Percentiles rank a stretch among this genome's conserved stretches.
Conservation (phyloP, 2,329 filamentous ascomycete genomes). For the Peltaster fructicola region DNA sequence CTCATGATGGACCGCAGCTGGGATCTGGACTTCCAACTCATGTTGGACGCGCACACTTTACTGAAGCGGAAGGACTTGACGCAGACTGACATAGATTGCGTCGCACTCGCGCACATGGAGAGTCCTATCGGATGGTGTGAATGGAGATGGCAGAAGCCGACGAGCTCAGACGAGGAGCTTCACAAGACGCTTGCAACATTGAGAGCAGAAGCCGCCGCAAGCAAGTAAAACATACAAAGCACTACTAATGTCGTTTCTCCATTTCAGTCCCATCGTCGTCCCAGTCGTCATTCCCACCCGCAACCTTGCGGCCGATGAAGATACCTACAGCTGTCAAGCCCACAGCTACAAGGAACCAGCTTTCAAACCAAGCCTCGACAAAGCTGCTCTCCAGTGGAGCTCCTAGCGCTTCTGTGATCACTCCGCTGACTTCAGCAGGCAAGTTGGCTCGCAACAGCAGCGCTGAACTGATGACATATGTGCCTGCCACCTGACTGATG, state of each 20-base stretch:
- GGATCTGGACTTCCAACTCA: conserved; percentile 71
- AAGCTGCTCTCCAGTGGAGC: conserved; percentile 57
- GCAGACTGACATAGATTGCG: conserved; percentile 51
- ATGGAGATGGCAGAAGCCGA: conserved; percentile 21
- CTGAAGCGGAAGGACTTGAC: conserved; percentile 42
- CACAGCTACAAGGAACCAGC: conserved; percentile 61
- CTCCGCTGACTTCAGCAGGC: conserved; percentile 57
- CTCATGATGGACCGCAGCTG: conserved; percentile 70
- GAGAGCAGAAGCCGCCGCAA: too few species aligned
- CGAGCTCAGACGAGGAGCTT: too few species aligned
- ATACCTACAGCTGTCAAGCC: conserved; percentile 51
- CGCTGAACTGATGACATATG: conserved; percentile 69
- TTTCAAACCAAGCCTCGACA: conserved; percentile 73
- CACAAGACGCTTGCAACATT: too few species aligned
- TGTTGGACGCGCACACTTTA: conserved; percentile 55
- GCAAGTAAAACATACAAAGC: neutral
- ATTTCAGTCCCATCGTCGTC: conserved; percentile 39
- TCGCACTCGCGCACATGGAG: conserved; percentile 51
- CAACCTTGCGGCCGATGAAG: conserved; percentile 49
- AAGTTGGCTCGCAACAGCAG: conserved; percentile 63
- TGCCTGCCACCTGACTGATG: conserved; percentile 64
- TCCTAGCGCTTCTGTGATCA: conserved; percentile 60
- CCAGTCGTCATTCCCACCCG: conserved; percentile 21
- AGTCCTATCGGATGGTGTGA: conserved; percentile 47
- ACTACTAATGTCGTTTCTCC: conserved; percentile 47